Conservation (phyloP, 768 basidiomycete species). For the Exsudoporus frostii region DNA sequence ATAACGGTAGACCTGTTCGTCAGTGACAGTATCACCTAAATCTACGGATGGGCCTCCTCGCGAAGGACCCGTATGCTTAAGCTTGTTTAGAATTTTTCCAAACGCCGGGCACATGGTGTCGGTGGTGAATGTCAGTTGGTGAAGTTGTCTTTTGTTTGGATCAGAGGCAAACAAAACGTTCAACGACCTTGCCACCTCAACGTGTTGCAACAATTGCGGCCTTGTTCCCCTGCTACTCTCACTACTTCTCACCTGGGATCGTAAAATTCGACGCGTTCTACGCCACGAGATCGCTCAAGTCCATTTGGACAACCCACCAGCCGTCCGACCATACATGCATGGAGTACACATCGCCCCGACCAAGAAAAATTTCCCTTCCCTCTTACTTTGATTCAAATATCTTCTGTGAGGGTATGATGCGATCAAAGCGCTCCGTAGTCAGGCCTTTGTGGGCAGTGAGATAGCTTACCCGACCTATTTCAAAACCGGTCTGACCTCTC, state of each 20-base stretch:
- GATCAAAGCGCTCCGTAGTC: conserved; percentile 2
- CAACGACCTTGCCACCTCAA: neutral
- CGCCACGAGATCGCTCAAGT: neutral
- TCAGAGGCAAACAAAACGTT: conserved; percentile 9
- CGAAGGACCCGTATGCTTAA: conserved; percentile 7
- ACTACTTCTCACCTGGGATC: neutral
- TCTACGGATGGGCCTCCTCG: neutral
- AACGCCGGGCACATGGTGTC: conserved; percentile 12
- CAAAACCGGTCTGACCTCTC: conserved; percentile 3
- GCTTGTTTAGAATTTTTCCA: conserved; percentile 14
- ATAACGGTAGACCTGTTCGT: conserved; percentile 46
- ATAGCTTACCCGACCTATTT: neutral
- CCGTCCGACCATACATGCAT: neutral
- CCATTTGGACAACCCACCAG: neutral
- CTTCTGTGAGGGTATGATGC: neutral
- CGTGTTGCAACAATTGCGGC: neutral
- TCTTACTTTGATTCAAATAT: neutral
- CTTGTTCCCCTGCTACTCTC: neutral
- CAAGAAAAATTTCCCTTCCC: neutral
- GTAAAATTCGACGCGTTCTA: neutral
- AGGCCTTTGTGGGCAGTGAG: neutral
- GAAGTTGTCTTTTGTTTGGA: conserved; percentile 15
- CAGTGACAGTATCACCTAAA: conserved; percentile 3
- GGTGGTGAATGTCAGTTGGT: neutral
- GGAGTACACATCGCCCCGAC: neutral